Conservation (phyloP, 768 basidiomycete species). For the Termitomyces sp. region DNA sequence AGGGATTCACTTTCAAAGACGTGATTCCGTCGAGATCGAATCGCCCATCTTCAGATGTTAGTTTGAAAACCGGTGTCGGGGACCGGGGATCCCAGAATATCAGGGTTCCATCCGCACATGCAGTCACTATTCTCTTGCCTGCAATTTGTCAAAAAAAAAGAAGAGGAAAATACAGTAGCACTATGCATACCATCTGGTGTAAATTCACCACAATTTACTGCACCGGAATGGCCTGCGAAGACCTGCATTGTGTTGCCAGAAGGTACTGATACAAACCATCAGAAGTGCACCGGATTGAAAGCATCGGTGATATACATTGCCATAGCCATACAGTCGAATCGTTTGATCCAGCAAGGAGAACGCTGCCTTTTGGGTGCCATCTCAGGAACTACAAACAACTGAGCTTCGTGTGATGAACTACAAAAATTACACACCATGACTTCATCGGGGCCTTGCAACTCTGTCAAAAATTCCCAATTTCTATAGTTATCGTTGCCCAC, state of each 20-base stretch:
- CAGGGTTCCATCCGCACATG: constrained; percentile 73
- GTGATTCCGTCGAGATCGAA: constrained; percentile 85
- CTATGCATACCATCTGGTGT: constrained; percentile 71
- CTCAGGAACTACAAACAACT: constrained; percentile 66
- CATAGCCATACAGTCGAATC: constrained; percentile 96
- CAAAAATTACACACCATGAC: constrained; percentile 64
- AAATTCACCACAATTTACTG: constrained; percentile 85
- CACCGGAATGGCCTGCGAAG: constrained; percentile 82
- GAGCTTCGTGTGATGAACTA: neutral
- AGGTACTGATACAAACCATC: constrained; percentile 56
- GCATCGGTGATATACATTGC: constrained; percentile 64
- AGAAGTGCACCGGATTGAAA: neutral
- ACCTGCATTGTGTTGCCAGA: constrained; percentile 95
- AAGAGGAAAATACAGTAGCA: neutral
- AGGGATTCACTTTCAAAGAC: constrained; percentile 75
- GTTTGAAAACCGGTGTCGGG: constrained; percentile 74
- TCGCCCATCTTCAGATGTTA: constrained; percentile 61
- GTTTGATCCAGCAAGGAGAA: constrained; percentile 87
- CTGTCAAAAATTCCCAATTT: constrained; percentile 92
- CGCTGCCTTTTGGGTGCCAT: constrained; percentile 94
- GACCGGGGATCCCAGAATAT: constrained; percentile 91
- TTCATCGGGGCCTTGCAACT: constrained; percentile 92
- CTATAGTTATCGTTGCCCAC: constrained; percentile 69
- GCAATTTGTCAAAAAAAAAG: constrained; percentile 1
- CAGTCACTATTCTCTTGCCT: constrained; percentile 89